These are phyloP conservation scores for Phytophthora pini DNA, from an alignment of 352 stramenopile species.

Conservation along the genomic window DNA sequence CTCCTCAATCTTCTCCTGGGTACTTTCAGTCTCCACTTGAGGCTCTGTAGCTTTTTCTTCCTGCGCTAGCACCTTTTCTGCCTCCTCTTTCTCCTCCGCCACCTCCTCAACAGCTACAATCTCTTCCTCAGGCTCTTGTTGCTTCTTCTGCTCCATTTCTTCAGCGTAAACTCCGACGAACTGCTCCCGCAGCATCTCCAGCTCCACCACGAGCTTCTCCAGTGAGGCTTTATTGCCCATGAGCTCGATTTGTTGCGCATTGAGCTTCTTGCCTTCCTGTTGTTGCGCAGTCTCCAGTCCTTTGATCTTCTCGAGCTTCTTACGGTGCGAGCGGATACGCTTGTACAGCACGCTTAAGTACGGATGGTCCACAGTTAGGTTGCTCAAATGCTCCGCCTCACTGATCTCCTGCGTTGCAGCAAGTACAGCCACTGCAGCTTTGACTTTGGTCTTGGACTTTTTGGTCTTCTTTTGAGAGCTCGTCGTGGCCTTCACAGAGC, in stretches of 20 bases:
- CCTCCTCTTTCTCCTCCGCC: slow-evolving; percentile 16
- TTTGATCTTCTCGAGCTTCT: slow-evolving; percentile 90
- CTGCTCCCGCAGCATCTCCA: slow-evolving; percentile 79
- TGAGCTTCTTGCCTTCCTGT: slow-evolving; percentile 67
- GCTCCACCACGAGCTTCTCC: slow-evolving; percentile 78
- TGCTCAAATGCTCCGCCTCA: slow-evolving; percentile 47
- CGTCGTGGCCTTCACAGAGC: slow-evolving; percentile 13
- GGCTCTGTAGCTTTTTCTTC: slow-evolving; percentile 3
- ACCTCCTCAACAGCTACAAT: slow-evolving; percentile 16
- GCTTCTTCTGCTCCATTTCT: slow-evolving; percentile 51
- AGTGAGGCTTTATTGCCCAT: slow-evolving; percentile 66
- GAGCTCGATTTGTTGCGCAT: slow-evolving; percentile 80
- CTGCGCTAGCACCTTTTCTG: slow-evolving; percentile 4
- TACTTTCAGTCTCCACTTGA: slow-evolving; percentile 5
- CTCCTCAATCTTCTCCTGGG: slow-evolving; percentile 10
- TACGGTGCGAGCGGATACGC: slow-evolving; percentile 79
- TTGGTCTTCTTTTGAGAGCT: slow-evolving; percentile 24
- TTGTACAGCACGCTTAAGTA: slow-evolving; percentile 88
- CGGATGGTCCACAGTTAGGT: slow-evolving; percentile 67
- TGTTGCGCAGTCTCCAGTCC: slow-evolving; percentile 53
- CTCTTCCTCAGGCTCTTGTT: slow-evolving; percentile 10
- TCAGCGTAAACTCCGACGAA: slow-evolving; percentile 72
- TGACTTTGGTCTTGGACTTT: slow-evolving; percentile 34
- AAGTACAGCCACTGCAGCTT: slow-evolving; percentile 24
- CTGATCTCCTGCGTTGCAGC: slow-evolving; percentile 21